phyloP scores from a whole-genome alignment of 2,329 filamentous ascomycete genomes.

The Penicillium sp. region DNA sequence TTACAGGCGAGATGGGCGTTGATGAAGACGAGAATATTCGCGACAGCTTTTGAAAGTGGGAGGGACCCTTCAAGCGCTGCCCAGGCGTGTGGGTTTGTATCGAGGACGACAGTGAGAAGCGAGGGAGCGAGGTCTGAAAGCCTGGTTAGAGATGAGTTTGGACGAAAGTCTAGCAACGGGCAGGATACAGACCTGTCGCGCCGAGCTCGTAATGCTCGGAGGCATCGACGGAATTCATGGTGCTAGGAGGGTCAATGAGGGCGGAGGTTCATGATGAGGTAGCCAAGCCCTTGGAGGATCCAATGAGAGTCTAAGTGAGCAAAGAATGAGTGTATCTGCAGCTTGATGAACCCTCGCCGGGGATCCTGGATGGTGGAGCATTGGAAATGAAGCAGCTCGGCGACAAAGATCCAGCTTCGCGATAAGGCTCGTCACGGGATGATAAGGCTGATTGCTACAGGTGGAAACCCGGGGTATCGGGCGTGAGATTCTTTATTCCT shows the following conservation, averaged over 20 bases:
- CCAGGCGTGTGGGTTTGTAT: conserved; percentile 97
- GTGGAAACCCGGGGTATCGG: not conserved
- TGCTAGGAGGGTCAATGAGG: conserved; percentile 30
- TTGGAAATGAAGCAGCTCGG: not conserved
- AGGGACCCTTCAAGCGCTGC: conserved; percentile 75
- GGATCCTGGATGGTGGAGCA: not conserved
- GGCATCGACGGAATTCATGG: conserved; percentile 71
- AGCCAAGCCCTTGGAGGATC: not conserved
- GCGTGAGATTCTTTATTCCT: not conserved
- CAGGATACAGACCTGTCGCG: conserved; percentile 48
- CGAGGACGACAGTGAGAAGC: conserved; percentile 86
- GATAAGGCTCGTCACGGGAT: conserved; percentile 17
- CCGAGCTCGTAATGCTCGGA: conserved; percentile 60
- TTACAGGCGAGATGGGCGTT: conserved; percentile 96
- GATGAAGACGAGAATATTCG: conserved; percentile 91
- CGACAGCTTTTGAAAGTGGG: conserved; percentile 81
- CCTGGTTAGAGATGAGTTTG: conserved; percentile 9
- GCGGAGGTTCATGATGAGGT: conserved; percentile 23
- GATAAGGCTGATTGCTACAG: conserved; percentile 11
- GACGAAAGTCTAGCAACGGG: not conserved
- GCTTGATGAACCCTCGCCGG: conserved; percentile 4
- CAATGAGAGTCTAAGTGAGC: not conserved
- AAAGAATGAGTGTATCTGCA: not conserved
- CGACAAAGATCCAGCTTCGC: conserved; percentile 10
- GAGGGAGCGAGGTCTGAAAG: conserved; percentile 70